A percentile compares a stretch with the other conserved stretches of the same genome.
Conservation (phyloP, 2,329 filamentous ascomycete species). For the Pseudogymnoascus sp. region DNA sequence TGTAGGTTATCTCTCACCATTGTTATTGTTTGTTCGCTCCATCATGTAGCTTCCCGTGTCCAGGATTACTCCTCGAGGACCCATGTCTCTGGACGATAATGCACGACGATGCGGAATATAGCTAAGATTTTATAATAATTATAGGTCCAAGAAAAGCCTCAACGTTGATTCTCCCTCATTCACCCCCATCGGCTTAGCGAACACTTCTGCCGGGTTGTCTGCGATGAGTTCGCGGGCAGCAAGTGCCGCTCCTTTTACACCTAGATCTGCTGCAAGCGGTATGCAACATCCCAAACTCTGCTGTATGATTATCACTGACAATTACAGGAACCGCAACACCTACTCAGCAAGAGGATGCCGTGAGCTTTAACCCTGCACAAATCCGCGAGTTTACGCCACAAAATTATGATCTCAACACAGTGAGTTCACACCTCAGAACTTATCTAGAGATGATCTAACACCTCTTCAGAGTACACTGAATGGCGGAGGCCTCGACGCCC, state of each 20-base stretch:
- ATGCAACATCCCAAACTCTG: conserved; percentile 13
- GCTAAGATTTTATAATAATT: conserved; percentile 12
- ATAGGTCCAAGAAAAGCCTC: conserved; percentile 63
- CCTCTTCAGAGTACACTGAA: conserved; percentile 35
- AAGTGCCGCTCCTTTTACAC: conserved; percentile 81
- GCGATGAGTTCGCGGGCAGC: conserved; percentile 81
- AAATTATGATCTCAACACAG: conserved; percentile 45
- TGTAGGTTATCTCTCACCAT: conserved; percentile 4
- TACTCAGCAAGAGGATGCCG: conserved; percentile 31
- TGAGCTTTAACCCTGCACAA: conserved; percentile 48
- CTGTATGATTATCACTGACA: conserved; percentile 2
- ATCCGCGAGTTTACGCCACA: conserved; percentile 55
- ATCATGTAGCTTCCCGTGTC: background rate
- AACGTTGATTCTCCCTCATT: conserved; percentile 97
- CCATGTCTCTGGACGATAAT: background rate
- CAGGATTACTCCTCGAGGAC: background rate
- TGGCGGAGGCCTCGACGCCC: conserved; percentile 42
- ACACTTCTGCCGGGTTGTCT: conserved; percentile 53
- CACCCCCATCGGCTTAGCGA: conserved; percentile 56
- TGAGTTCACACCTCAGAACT: conserved; percentile 27
- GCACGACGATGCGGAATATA: background rate
- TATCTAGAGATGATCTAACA: background rate
- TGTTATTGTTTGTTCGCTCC: background rate
- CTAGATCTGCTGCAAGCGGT: conserved; percentile 46
- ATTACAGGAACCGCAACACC: conserved; percentile 29